A percentile compares a stretch with the other conserved stretches of the same genome.
Evolutionary conservation across 352 stramenopile genomes (phyloP).

Genomic region (Phytopythium vexans): DNA sequence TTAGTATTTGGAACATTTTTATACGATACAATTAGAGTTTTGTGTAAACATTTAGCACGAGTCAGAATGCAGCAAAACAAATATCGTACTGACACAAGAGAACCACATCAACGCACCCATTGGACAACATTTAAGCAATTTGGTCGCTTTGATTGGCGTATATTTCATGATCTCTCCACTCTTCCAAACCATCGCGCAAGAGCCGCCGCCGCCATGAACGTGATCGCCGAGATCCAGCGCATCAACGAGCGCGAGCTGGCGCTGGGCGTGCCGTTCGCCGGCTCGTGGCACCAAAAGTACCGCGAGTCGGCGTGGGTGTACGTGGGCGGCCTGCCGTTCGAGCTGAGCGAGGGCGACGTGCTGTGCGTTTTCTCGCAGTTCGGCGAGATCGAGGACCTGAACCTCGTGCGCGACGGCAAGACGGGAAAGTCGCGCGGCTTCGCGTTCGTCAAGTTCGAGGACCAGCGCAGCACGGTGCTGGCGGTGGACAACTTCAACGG

Average conservation of each 20-base stretch:
- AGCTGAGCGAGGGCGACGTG: constrained; percentile 96
- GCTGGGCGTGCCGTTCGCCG: constrained; percentile 61
- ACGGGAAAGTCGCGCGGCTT: constrained; percentile 97
- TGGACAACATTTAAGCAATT: neutral
- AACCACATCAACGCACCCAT: too few relatives aligned
- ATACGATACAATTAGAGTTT: too few relatives aligned
- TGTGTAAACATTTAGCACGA: too few relatives aligned
- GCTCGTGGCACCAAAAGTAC: constrained; percentile 87
- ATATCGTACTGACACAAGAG: too few relatives aligned
- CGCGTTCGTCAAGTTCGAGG: constrained; percentile 97
- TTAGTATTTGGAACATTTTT: too few relatives aligned
- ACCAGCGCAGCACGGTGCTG: constrained; percentile 95
- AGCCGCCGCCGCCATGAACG: constrained; percentile 49
- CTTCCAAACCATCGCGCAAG: neutral
- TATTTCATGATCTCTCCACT: neutral
- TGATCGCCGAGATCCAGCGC: constrained; percentile 78
- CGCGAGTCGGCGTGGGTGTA: constrained; percentile 96
- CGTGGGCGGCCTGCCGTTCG: constrained; percentile 90
- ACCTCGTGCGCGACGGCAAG: constrained; percentile 95
- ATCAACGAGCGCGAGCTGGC: constrained; percentile 83
- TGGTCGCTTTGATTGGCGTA: too few relatives aligned
- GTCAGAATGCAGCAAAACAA: too few relatives aligned
- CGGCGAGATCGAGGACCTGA: constrained; percentile 94
- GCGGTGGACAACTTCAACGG: constrained; percentile 98
- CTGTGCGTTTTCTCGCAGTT: constrained; percentile 90